Evolutionary conservation across 352 stramenopile species (phyloP), one percentile per base, ranked within the genome.

Genomic region (Globisporangium viniferum): DNA sequence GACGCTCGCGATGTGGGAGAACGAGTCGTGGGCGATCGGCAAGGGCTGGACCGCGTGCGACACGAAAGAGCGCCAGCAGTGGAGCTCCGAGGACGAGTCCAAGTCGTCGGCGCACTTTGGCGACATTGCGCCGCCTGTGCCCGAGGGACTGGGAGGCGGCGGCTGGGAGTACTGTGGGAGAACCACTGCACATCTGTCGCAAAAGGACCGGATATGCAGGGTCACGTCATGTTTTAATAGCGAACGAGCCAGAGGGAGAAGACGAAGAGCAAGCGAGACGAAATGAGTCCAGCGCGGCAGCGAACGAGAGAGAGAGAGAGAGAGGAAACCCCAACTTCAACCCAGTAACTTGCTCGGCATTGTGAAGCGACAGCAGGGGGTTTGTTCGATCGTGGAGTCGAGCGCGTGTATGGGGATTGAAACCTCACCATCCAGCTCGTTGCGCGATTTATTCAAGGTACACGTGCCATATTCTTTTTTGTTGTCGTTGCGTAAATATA

Each of bases 141-240:
- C 79, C 2, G 46, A 68, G 5, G 74, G 78, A 58, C 72, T 86
- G 62, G 71, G 68, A 31, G 72, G 70, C 27, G 64, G 81, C 8
- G 81, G 81, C 8, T 93, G 85, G 86, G 71, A 75, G 48, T 92
- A 79, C 64, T 78, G 41, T 94, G 84, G 84, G 81, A 92, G 59
- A 92, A 91, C 71, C 83, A 76, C 33, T 90, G 81, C 66, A 72
- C 61, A 35, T 67, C 70, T 48, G 63, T 48, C 31, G 24, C 46
- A 24, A 59, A 59, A 8, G 59, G 33, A 55, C 66, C 59, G 33
- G 56, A 62, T n/a, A 71, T 75, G 59, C 65, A 72, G 22, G 54
- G 63, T 6, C 75, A 66, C 2, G 60, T 70, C 41, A 69, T 76
- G 64, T 81, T 74, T 58, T 82, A 71, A 73, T 15, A 55, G 61